Base-by-base conservation (phyloP, 352 stramenopile genomes). In the Phytopythium kandeliae region DNA sequence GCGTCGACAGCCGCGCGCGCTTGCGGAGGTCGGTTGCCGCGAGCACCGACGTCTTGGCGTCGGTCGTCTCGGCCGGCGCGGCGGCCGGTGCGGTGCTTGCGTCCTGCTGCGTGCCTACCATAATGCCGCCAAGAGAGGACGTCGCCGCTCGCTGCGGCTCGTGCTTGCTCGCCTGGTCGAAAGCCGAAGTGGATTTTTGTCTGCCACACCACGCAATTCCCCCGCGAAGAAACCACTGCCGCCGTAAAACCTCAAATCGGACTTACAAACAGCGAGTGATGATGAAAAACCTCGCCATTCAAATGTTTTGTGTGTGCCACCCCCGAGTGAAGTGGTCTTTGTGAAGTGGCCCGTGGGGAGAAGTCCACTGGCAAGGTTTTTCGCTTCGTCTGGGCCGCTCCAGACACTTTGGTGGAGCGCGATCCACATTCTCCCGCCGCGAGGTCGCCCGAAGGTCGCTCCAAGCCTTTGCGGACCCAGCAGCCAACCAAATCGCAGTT, bases 401-500 rank as follows among this genome's bases (percentile, higher is more conserved):
- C 19, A n/a, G n/a, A n/a, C n/a, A n/a, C n/a, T n/a, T n/a, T n/a
- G n/a, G n/a, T n/a, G n/a, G n/a, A n/a, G n/a, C n/a, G n/a, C n/a
- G n/a, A n/a, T n/a, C n/a, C n/a, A n/a, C n/a, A n/a, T n/a, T n/a
- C n/a, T n/a, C n/a, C n/a, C n/a, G n/a, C n/a, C n/a, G n/a, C n/a
- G n/a, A n/a, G 43, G 65, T 74, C 40, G 57, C 62, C 22, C 30
- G 58, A 69, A 68, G 48, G 52, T 58, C 43, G 55, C 55, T 28
- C 58, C 56, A 74, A 63, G 50, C 24, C n/a, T n/a, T 0, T 9
- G n/a, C 28, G 10, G 19, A 13, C 12, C 24, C 9, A n/a, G 60
- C 66, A 75, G 71, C 67, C 67, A 70, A 63, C 52, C 57, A 68
- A 60, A 51, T 38, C 45, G 30, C 28, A 31, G 16, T 41, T 38